These are phyloP conservation scores for Sarcodon aspratus DNA, from an alignment of 768 basidiomycete genomes.

Conservation along the genomic window DNA sequence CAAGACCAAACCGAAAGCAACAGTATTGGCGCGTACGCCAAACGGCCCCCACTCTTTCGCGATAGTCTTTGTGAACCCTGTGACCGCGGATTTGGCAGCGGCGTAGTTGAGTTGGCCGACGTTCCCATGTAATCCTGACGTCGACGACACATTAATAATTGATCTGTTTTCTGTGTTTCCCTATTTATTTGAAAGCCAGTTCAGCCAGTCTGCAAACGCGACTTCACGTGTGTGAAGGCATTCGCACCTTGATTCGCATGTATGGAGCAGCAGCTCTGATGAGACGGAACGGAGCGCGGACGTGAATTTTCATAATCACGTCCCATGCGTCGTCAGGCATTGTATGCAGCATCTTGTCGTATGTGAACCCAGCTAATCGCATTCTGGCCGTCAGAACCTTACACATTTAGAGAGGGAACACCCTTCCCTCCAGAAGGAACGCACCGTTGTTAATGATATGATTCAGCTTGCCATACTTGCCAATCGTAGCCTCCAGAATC, in stretches of 20 bases:
- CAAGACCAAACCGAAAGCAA: conserved; percentile 70
- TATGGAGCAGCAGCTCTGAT: conserved; percentile 78
- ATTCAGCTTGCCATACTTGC: conserved; percentile 76
- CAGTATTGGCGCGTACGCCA: conserved; percentile 72
- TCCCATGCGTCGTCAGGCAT: conserved; percentile 76
- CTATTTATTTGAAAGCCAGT: conserved; percentile 3
- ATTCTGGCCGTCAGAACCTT: neutral
- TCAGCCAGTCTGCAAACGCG: neutral
- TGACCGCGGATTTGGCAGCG: conserved; percentile 66
- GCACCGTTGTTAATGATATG: conserved; percentile 76
- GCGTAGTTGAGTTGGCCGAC: conserved; percentile 82
- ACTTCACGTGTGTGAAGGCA: neutral
- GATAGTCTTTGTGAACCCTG: conserved; percentile 77
- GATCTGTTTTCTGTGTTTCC: conserved; percentile 59
- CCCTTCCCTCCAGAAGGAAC: conserved; percentile 6
- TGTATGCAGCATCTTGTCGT: conserved; percentile 82
- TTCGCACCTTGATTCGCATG: conserved; percentile 59
- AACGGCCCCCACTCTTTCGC: conserved; percentile 83
- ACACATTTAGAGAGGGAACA: neutral
- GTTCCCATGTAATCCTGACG: conserved; percentile 77
- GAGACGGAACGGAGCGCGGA: conserved; percentile 78
- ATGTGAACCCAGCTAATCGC: conserved; percentile 59
- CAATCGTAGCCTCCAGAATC: conserved; percentile 68
- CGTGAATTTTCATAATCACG: conserved; percentile 76
- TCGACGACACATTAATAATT: conserved; percentile 75